Evolutionary conservation across 805 yeast species (phyloP).

Genomic region (Lachancea quebecensis): DNA sequence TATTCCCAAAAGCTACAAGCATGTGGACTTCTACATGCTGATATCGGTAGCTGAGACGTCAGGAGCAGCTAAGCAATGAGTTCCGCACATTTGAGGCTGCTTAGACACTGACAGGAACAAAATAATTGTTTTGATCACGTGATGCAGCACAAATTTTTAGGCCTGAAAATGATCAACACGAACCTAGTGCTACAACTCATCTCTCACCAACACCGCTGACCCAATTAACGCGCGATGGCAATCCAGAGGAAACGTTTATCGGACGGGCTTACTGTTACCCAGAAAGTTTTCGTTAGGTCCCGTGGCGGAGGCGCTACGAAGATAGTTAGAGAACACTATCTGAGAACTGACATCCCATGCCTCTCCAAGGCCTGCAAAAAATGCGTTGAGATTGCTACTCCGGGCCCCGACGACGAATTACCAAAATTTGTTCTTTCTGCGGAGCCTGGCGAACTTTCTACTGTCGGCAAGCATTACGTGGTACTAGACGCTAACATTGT

Average conservation of each 20-base stretch:
- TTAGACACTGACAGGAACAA: no score
- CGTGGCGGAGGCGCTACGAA: slow-evolving; percentile 86
- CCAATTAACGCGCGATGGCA: neutral
- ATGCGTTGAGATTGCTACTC: slow-evolving; percentile 48
- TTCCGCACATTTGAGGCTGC: no score
- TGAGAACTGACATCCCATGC: slow-evolving; percentile 90
- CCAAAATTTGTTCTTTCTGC: slow-evolving; percentile 61
- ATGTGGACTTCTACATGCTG: slow-evolving; percentile 2
- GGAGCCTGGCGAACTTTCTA: slow-evolving; percentile 43
- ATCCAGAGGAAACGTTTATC: slow-evolving; percentile 38
- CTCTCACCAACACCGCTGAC: neutral
- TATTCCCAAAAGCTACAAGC: slow-evolving; percentile 1
- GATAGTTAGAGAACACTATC: slow-evolving; percentile 88
- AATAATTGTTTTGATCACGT: no score
- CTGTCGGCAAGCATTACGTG: slow-evolving; percentile 68
- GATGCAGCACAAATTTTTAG: neutral
- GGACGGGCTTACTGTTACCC: slow-evolving; percentile 59
- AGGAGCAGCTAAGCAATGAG: no score
- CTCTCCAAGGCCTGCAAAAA: slow-evolving; percentile 59
- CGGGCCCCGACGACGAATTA: slow-evolving; percentile 62
- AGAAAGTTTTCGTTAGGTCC: slow-evolving; percentile 87
- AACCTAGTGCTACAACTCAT: neutral
- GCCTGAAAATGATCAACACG: neutral
- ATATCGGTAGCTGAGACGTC: neutral
- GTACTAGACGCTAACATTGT: slow-evolving; percentile 85